phyloP scores from a whole-genome alignment of 1,139 yeast genomes.

The Hyphopichia khmerensis region DNA sequence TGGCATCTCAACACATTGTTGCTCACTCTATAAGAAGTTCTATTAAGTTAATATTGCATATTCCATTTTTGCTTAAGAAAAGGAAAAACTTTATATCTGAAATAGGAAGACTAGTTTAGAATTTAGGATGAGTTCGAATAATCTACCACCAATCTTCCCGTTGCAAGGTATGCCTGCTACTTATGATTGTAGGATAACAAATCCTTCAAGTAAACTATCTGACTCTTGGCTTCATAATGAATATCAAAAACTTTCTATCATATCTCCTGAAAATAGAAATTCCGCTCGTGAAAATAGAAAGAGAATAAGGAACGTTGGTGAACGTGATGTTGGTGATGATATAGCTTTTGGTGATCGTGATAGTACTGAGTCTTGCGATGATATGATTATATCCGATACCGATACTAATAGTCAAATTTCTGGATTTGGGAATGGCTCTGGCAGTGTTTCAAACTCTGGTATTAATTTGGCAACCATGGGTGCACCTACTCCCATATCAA shows the following conservation, averaged over 20 bases:
- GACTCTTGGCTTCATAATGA: slow-evolving; percentile 36
- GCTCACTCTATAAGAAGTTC: too few relatives aligned
- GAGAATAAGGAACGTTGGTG: slow-evolving; percentile 18
- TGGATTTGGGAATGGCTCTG: slow-evolving; percentile 5
- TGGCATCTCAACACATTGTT: too few relatives aligned
- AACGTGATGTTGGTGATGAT: slow-evolving; percentile 8
- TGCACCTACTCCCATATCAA: slow-evolving; percentile 3
- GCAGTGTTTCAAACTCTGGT: not conserved
- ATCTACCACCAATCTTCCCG: slow-evolving; percentile 35
- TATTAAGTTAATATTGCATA: too few relatives aligned
- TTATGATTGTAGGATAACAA: slow-evolving; percentile 32
- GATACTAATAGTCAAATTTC: slow-evolving; percentile 29
- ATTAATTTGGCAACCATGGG: not conserved
- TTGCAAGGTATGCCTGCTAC: slow-evolving; percentile 28
- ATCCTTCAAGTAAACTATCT: slow-evolving; percentile 34
- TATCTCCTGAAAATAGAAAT: slow-evolving; percentile 8
- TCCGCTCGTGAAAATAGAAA: slow-evolving; percentile 23
- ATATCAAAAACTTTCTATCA: slow-evolving; percentile 27
- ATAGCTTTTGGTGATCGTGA: slow-evolving; percentile 13
- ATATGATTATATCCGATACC: slow-evolving; percentile 36
- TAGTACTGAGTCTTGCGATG: slow-evolving; percentile 33
- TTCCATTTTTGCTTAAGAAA: too few relatives aligned
- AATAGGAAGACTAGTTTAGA: not conserved
- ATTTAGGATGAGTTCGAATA: not conserved
- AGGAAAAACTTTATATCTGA: not conserved